A percentile compares a stretch with the other conserved stretches of the same genome.
These are phyloP conservation scores for Aurantiochytrium sp. DNA, from an alignment of 108 stramenopile genomes.

Conservation along the genomic window DNA sequence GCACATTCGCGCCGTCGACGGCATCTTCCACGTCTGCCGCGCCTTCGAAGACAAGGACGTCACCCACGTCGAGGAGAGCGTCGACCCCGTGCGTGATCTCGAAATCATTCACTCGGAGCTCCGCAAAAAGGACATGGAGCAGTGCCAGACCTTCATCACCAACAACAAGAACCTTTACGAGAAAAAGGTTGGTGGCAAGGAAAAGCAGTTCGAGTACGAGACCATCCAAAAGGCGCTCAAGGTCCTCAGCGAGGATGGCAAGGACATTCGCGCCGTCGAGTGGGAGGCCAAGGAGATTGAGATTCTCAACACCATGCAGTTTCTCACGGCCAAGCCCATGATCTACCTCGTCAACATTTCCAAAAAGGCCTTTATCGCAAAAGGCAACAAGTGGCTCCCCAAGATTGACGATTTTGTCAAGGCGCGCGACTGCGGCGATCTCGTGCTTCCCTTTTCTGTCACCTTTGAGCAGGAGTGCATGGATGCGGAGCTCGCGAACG, in stretches of 20 bases:
- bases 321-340: slow-evolving; percentile 96
- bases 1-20: slow-evolving; percentile 95
- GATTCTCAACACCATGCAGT: slow-evolving; percentile 38
- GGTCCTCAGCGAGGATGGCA: slow-evolving; percentile 70
- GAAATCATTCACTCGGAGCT: slow-evolving; percentile 95
- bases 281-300: slow-evolving; percentile 45
- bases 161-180: slow-evolving; percentile 15
- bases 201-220: background rate
- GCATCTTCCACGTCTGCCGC: slow-evolving; percentile 79
- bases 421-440: slow-evolving; percentile 79
- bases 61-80: slow-evolving; percentile 95
- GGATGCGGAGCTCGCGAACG: slow-evolving; percentile 61
- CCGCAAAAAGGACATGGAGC: slow-evolving; percentile 77
- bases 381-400: slow-evolving; percentile 87
- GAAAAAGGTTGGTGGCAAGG: background rate
- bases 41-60: slow-evolving; percentile 95
- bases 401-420: slow-evolving; percentile 90
- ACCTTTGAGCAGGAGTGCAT: slow-evolving; percentile 90
- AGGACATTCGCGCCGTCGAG: slow-evolving; percentile 60
- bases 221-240: slow-evolving; percentile 43
- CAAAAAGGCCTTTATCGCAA: slow-evolving; percentile 86
- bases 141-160: slow-evolving; percentile 56
- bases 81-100: slow-evolving; percentile 97
- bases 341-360: slow-evolving; percentile 93
- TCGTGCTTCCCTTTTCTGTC: slow-evolving; percentile 91